Conservation (phyloP, 2,329 filamentous ascomycete genomes). For the Zarea fungicola region DNA sequence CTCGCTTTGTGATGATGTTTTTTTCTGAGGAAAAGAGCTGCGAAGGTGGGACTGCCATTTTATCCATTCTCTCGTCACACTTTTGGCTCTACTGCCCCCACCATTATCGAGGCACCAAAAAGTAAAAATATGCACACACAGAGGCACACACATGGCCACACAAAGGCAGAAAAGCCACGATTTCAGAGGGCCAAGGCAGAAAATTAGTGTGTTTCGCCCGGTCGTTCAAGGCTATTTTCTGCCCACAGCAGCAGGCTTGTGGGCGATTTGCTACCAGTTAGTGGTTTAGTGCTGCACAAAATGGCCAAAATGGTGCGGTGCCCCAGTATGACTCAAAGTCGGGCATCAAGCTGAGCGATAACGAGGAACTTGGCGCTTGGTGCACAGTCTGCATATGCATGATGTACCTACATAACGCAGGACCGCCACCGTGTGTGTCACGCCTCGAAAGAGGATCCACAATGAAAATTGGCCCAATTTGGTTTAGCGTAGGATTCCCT, state of each 20-base stretch:
- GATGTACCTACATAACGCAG: background rate
- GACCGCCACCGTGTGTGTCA: conserved; percentile 3
- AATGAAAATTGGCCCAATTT: background rate
- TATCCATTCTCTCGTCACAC: background rate
- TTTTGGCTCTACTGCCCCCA: no score
- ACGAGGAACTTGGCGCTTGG: background rate
- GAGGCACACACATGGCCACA: background rate
- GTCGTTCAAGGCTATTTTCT: background rate
- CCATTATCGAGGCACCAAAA: no score
- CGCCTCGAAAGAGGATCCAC: background rate
- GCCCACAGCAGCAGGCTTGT: background rate
- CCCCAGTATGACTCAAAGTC: conserved; percentile 13
- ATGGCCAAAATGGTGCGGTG: no score
- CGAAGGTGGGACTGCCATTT: conserved; percentile 10
- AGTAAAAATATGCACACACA: no score
- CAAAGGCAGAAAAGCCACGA: conserved; percentile 1
- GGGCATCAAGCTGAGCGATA: background rate
- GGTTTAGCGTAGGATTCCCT: background rate
- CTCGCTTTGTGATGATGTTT: conserved; percentile 15
- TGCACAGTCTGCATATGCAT: background rate
- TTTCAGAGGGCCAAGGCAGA: conserved; percentile 1
- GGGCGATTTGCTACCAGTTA: background rate
- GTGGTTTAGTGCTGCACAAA: background rate
- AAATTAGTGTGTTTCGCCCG: background rate
- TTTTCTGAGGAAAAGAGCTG: conserved; percentile 10